Evolutionary conservation across 148 eudicot genomes (phyloP).

Genomic region (Beta vulgaris): DNA sequence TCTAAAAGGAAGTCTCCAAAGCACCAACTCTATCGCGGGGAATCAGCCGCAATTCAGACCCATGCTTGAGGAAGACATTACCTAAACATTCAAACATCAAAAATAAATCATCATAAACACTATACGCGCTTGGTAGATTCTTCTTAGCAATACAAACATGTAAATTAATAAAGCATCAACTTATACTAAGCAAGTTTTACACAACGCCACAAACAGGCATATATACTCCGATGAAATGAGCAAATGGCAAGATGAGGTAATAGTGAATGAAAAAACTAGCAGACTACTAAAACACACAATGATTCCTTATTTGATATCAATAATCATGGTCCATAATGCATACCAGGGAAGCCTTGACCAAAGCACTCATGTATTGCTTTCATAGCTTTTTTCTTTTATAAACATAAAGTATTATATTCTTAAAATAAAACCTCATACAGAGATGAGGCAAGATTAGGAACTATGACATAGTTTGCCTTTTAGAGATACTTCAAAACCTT

Average conservation of each 20-base stretch:
- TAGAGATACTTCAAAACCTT: too few relatives aligned
- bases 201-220: background rate
- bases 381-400: too few relatives aligned
- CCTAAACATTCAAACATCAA: slow-evolving; percentile 41
- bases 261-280: background rate
- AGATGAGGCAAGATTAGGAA: background rate
- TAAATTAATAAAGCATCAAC: background rate
- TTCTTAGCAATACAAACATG: background rate
- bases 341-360: background rate
- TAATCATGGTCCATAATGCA: slow-evolving; percentile 1
- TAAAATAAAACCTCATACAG: background rate
- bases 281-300: too few relatives aligned
- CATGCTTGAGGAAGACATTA: slow-evolving; percentile 94
- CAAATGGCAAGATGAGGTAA: background rate
- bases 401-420: too few relatives aligned
- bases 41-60: slow-evolving; percentile 89
- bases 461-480: too few relatives aligned
- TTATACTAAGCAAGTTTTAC: background rate
- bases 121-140: background rate
- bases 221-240: background rate
- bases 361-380: background rate
- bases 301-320: too few relatives aligned
- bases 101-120: background rate
- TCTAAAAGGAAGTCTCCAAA: slow-evolving; percentile 9
- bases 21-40: slow-evolving; percentile 97